Evolutionary conservation across 2,329 filamentous ascomycete species (phyloP).

Genomic region (Xylogone sp.): DNA sequence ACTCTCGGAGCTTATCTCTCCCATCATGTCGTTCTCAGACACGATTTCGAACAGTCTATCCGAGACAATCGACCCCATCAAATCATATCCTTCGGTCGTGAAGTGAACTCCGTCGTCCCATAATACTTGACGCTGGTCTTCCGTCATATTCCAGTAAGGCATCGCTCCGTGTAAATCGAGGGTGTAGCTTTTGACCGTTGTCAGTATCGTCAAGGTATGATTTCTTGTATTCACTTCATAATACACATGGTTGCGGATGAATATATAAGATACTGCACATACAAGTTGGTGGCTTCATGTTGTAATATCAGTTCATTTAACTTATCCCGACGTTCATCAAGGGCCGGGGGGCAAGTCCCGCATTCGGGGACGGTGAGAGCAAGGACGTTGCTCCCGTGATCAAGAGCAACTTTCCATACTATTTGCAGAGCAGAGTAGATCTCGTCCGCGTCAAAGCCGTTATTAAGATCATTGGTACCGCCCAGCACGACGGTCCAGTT

Average conservation of each 20-base stretch:
- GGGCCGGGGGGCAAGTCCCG: conserved; percentile 16
- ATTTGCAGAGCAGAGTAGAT: conserved; percentile 47
- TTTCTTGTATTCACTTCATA: background rate
- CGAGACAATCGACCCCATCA: conserved; percentile 56
- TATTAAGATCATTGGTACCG: conserved; percentile 60
- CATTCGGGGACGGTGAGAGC: conserved; percentile 61
- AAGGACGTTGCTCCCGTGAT: conserved; percentile 50
- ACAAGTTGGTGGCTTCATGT: conserved; percentile 50
- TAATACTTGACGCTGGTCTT: conserved; percentile 41
- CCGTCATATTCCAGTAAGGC: conserved; percentile 48
- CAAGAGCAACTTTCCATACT: conserved; percentile 47
- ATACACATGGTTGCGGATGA: background rate
- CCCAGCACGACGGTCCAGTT: conserved; percentile 63
- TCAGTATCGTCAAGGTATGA: background rate
- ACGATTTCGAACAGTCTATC: conserved; percentile 47
- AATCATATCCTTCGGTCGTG: conserved; percentile 54
- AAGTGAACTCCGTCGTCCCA: conserved; percentile 63
- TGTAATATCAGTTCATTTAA: conserved; percentile 52
- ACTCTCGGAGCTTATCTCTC: background rate
- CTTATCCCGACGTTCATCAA: conserved; percentile 34
- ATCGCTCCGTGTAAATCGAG: conserved; percentile 54
- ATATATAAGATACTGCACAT: conserved; percentile 24
- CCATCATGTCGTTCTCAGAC: conserved; percentile 24
- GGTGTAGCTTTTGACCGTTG: conserved; percentile 37
- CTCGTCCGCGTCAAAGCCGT: conserved; percentile 29